A percentile compares a stretch with the other conserved stretches of the same genome.
Conservation (phyloP, 441 rosid species). For the Macaranga tanarius region DNA sequence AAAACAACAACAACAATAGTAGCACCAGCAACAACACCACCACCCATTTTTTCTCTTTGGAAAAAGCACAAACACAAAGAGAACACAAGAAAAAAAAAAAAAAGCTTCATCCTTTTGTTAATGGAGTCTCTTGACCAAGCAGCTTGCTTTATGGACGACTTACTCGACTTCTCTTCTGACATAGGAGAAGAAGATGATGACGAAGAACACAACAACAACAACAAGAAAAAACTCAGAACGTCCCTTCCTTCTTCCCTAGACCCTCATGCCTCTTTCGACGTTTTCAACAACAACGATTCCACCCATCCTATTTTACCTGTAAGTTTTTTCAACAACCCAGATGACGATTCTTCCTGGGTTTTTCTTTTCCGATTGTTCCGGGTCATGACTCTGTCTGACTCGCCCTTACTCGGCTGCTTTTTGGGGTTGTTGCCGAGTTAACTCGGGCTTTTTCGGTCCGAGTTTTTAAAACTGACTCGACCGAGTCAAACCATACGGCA, state of each 20-base stretch:
- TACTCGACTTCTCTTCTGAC: slow-evolving; percentile 60
- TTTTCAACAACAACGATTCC: slow-evolving; percentile 17
- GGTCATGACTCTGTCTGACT: slow-evolving; percentile 16
- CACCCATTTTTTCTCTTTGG: neutral
- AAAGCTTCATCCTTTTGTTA: neutral
- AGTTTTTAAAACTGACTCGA: slow-evolving; percentile 18
- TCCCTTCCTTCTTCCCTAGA: slow-evolving; percentile 24
- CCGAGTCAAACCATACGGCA: slow-evolving; percentile 35
- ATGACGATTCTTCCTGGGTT: neutral
- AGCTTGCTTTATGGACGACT: slow-evolving; percentile 53
- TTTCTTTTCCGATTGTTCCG: slow-evolving; percentile 19
- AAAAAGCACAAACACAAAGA: neutral
- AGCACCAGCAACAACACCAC: neutral
- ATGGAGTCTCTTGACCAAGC: slow-evolving; percentile 53
- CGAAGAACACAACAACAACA: slow-evolving; percentile 27
- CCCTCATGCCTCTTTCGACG: slow-evolving; percentile 23
- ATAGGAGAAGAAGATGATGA: slow-evolving; percentile 53
- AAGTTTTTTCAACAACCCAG: slow-evolving; percentile 29
- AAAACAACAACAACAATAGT: neutral
- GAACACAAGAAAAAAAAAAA: too few species aligned
- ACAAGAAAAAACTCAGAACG: slow-evolving; percentile 27
- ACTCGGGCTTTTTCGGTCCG: slow-evolving; percentile 28
- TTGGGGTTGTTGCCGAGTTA: slow-evolving; percentile 14
- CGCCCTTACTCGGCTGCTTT: slow-evolving; percentile 21
- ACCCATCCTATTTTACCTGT: slow-evolving; percentile 34